phyloP scores from a whole-genome alignment of 495 filamentous ascomycete species.

The Aspergillus egyptiacus region DNA sequence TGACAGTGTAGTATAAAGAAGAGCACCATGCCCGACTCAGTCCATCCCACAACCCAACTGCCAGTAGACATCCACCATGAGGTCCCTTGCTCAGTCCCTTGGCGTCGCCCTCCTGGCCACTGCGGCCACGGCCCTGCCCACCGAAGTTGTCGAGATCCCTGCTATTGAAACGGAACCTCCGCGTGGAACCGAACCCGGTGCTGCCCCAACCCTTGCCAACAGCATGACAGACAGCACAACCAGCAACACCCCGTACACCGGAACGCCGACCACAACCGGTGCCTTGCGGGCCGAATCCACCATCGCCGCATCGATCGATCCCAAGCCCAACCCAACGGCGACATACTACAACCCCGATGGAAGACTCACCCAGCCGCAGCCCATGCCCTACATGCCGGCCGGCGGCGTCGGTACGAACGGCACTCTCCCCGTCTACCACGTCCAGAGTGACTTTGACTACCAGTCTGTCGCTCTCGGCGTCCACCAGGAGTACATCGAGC shows the following conservation, averaged over 20 bases:
- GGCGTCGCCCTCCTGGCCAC: not conserved
- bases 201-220: not conserved
- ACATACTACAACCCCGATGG: slow-evolving; percentile 68
- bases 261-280: slow-evolving; percentile 52
- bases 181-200: not conserved
- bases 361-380: slow-evolving; percentile 53
- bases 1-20: no score
- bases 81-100: no score
- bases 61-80: no score
- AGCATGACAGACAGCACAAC: not conserved
- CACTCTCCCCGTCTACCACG: slow-evolving; percentile 62
- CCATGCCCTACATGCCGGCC: slow-evolving; percentile 65
- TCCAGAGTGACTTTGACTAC: slow-evolving; percentile 68
- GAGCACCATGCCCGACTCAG: no score
- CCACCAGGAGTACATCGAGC: slow-evolving; percentile 82
- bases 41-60: no score
- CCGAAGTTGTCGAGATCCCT: not conserved
- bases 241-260: slow-evolving; percentile 50
- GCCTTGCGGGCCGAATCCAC: slow-evolving; percentile 48
- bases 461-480: slow-evolving; percentile 62
- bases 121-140: not conserved
- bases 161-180: not conserved
- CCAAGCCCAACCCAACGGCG: slow-evolving; percentile 35
- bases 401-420: slow-evolving; percentile 82
- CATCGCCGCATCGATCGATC: slow-evolving; percentile 40